Evolutionary conservation across 2,329 filamentous ascomycete genomes (phyloP), one percentile per base, ranked within the genome.

Genomic region (Daldinia eschscholtzii): DNA sequence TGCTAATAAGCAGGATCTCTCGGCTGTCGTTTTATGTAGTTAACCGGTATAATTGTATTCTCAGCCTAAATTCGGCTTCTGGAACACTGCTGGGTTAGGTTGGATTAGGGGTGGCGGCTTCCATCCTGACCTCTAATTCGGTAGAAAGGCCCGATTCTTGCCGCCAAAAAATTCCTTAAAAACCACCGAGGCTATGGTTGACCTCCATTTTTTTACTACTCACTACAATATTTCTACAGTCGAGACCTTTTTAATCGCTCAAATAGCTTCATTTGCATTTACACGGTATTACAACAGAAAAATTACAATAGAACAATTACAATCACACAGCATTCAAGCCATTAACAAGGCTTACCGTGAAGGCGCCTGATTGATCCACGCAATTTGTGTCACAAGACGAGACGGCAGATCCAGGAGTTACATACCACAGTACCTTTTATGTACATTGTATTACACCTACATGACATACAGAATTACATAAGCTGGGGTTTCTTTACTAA

Each of bases 51-150:
- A 66, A 18, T 69, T 75, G 70, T 65, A 75, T 65, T 68, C 72
- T 74, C 68, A 73, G 74, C 73, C 73, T 74, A 76, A 76, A 75
- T 60, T 69, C 60, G 69, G 71, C 68, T 73, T 42, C 70, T 67
- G 59, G 68, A 66, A 56, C 58, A 65, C 70, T 69, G 56, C 61
- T 71, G 35, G 48, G 58, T 64, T 67, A 61, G 55, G 59, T 61
- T 71, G 39, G 41, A 48, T 64, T 68, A 61, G 56, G 56, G 61
- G 50, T 44, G 37, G 53, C 44, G 18, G n/a, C 56, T 66, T 48
- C 50, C 64, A 46, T 62, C 48, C 61, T 57, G 66, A 65, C 60
- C 39, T 67, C 60, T 71, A 65, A 75, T 74, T 75, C 72, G 74
- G 70, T 60, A 57, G 66, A 70, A 71, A 71, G 70, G 61, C 64